Percentiles rank a stretch among this genome's conserved stretches.
These are phyloP conservation scores for Oehlia diaphana DNA, from an alignment of 192 early-diverging fungal genomes.

Conservation along the genomic window DNA sequence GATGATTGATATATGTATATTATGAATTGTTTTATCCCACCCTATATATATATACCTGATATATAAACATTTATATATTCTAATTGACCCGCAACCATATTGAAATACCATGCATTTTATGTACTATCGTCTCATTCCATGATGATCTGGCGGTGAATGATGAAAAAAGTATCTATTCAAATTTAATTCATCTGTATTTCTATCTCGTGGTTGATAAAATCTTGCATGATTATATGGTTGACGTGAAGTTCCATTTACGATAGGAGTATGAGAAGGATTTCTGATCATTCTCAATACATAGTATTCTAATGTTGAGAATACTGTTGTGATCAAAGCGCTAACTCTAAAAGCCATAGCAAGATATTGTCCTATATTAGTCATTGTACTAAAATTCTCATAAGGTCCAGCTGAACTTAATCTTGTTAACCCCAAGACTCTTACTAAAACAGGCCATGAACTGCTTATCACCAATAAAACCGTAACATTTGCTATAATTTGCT, in stretches of 20 bases:
- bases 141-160: neutral
- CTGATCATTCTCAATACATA: conserved; percentile 21
- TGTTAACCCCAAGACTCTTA: conserved; percentile 14
- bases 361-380: conserved; percentile 1
- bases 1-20: neutral
- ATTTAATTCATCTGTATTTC: neutral
- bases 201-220: neutral
- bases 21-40: neutral
- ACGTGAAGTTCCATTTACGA: neutral
- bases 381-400: conserved; percentile 29
- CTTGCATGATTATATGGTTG: neutral
- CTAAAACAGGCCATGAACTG: conserved; percentile 17
- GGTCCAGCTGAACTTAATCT: conserved; percentile 21
- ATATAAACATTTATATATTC: neutral
- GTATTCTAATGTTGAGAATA: conserved; percentile 22
- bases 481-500: conserved; percentile 27
- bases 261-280: neutral
- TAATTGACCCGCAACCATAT: neutral
- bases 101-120: neutral
- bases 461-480: conserved; percentile 30
- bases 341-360: conserved; percentile 15
- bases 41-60: neutral
- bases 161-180: neutral
- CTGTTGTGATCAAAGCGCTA: conserved; percentile 4
- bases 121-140: neutral